Evolutionary conservation across 805 yeast genomes (phyloP).

Genomic region (Metschnikowia hibisci): DNA sequence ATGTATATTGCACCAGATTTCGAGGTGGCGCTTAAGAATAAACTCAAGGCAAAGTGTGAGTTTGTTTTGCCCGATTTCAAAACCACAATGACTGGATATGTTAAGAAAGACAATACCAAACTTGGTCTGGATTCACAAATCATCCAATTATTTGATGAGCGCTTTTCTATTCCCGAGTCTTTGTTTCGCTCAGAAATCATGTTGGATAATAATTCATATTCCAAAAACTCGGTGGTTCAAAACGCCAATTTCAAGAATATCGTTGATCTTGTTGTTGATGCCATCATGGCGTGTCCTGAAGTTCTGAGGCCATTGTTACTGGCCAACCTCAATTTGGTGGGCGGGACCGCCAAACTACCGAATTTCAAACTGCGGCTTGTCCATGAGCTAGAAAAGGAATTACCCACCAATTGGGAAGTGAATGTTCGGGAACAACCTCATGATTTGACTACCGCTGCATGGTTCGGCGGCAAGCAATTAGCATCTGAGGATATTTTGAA

Average conservation of each 20-base stretch:
- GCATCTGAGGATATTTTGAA: conserved; percentile 40
- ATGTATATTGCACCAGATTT: conserved; percentile 67
- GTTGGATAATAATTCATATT: conserved; percentile 32
- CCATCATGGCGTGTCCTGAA: conserved; percentile 68
- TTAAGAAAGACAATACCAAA: conserved; percentile 32
- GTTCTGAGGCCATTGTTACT: conserved; percentile 68
- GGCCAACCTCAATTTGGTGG: conserved; percentile 74
- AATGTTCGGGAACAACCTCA: conserved; percentile 36
- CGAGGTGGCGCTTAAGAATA: conserved; percentile 39
- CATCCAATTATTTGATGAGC: conserved; percentile 69
- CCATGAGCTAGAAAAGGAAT: conserved; percentile 58
- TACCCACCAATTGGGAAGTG: conserved; percentile 70
- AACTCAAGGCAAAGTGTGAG: conserved; percentile 45
- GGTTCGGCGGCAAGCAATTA: conserved; percentile 37
- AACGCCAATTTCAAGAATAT: conserved; percentile 59
- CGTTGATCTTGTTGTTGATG: conserved; percentile 73
- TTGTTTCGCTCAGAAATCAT: conserved; percentile 77
- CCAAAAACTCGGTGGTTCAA: conserved; percentile 30
- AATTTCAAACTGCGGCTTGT: conserved; percentile 62
- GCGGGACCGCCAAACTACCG: conserved; percentile 74
- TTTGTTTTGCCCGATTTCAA: conserved; percentile 87
- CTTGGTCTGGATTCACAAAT: conserved; percentile 55
- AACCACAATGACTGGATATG: conserved; percentile 73
- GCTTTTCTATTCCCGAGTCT: conserved; percentile 84
- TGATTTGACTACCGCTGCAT: conserved; percentile 26